These are phyloP conservation scores for Populus euphratica DNA, from an alignment of 345 rosid genomes.

Conservation along the genomic window DNA sequence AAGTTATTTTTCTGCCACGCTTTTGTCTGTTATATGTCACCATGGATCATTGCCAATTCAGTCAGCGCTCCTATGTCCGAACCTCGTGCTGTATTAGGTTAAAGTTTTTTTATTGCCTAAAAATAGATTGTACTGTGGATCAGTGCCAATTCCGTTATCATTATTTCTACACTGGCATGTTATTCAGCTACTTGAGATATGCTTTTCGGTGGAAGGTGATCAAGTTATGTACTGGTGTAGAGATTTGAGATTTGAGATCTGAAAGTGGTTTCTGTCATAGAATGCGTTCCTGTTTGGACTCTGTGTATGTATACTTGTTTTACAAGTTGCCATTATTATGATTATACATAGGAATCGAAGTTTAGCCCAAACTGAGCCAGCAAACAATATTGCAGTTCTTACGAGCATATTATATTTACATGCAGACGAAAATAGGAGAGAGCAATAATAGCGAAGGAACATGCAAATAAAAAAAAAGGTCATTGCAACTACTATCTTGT, in stretches of 20 bases:
- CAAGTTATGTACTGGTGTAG: neutral
- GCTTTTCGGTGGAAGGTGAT: neutral
- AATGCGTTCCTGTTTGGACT: neutral
- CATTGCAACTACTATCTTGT: too few relatives aligned
- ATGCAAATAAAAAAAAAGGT: too few relatives aligned
- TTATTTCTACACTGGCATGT: neutral
- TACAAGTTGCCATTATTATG: neutral
- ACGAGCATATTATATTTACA: too few relatives aligned
- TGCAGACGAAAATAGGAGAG: too few relatives aligned
- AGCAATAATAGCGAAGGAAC: too few relatives aligned
- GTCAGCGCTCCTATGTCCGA: neutral
- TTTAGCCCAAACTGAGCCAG: too few relatives aligned
- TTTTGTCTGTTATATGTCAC: neutral
- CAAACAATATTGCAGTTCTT: too few relatives aligned
- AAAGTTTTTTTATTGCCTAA: neutral
- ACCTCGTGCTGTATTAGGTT: neutral
- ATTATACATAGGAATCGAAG: neutral
- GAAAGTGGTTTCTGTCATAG: neutral
- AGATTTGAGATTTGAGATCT: neutral
- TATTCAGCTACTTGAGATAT: neutral
- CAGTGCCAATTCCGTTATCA: too few relatives aligned
- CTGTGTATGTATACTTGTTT: neutral
- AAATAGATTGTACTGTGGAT: too few relatives aligned
- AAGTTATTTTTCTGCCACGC: constrained; percentile 29
- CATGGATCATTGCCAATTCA: neutral